Conservation (phyloP, 192 early-diverging fungal species). For the Backusella psychrophila region DNA sequence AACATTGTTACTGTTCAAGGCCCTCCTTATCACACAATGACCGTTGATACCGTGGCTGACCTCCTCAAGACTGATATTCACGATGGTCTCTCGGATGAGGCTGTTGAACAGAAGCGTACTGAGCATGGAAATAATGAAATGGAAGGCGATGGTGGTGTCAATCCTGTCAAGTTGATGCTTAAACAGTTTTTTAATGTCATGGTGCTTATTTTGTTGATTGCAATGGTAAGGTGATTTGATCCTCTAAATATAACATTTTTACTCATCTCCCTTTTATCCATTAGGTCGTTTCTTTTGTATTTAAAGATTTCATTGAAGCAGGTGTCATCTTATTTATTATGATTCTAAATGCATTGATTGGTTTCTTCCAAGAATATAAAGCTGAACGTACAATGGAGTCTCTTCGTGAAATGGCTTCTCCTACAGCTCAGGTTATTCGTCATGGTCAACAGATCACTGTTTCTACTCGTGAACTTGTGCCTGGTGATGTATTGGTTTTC, state of each 20-base stretch:
- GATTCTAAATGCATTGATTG: slow-evolving; percentile 86
- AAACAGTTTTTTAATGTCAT: slow-evolving; percentile 67
- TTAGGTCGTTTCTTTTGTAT: slow-evolving; percentile 60
- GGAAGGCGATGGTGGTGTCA: slow-evolving; percentile 65
- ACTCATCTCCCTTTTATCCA: neutral
- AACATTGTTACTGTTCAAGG: slow-evolving; percentile 14
- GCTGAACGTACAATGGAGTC: slow-evolving; percentile 95
- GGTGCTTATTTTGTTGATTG: slow-evolving; percentile 61
- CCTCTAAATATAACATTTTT: neutral
- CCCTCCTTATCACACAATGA: slow-evolving; percentile 36
- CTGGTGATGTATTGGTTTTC: slow-evolving; percentile 89
- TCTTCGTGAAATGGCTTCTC: slow-evolving; percentile 83
- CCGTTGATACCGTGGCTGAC: slow-evolving; percentile 25
- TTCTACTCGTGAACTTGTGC: slow-evolving; percentile 78
- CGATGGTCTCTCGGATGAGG: slow-evolving; percentile 49
- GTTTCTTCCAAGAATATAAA: slow-evolving; percentile 96
- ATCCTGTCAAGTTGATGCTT: slow-evolving; percentile 58
- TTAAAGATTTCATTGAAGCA: slow-evolving; percentile 67
- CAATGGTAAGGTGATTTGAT: slow-evolving; percentile 32
- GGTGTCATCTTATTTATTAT: slow-evolving; percentile 82
- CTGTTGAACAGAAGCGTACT: slow-evolving; percentile 37
- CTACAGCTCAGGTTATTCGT: slow-evolving; percentile 86
- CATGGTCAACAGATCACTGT: slow-evolving; percentile 70
- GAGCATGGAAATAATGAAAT: slow-evolving; percentile 64
- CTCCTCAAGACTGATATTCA: slow-evolving; percentile 22